Conservation (phyloP, 331 rosid species). For the Cydonia oblonga region DNA sequence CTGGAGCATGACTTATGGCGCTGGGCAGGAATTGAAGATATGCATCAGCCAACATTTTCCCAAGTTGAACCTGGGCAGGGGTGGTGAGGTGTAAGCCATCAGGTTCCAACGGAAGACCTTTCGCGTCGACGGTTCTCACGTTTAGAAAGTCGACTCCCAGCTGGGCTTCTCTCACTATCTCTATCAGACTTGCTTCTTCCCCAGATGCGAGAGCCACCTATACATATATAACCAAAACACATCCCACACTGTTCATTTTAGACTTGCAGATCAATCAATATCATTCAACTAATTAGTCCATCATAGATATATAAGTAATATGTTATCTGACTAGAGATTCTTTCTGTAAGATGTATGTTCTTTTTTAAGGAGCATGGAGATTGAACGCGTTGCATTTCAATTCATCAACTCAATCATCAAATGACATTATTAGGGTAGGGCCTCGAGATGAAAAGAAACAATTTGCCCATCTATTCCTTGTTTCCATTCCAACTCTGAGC, state of each 20-base stretch:
- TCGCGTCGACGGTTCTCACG: slow-evolving; percentile 52
- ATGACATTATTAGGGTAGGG: not conserved
- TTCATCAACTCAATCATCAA: not conserved
- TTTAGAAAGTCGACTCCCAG: slow-evolving; percentile 41
- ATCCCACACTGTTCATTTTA: not conserved
- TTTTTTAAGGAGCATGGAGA: no score
- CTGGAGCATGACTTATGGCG: slow-evolving; percentile 4
- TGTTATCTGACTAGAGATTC: not conserved
- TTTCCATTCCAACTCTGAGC: not conserved
- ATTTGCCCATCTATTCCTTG: not conserved
- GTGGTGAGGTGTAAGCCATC: slow-evolving; percentile 62
- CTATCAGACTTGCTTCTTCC: slow-evolving; percentile 27
- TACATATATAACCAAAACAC: no score
- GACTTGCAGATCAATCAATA: not conserved
- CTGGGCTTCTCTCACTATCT: slow-evolving; percentile 57
- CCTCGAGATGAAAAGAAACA: not conserved
- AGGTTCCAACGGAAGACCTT: slow-evolving; percentile 41
- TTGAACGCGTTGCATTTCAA: not conserved
- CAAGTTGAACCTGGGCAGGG: slow-evolving; percentile 49
- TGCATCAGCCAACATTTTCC: slow-evolving; percentile 42
- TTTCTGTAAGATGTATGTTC: not conserved
- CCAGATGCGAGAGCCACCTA: slow-evolving; percentile 70
- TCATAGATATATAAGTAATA: not conserved
- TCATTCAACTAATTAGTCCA: not conserved
- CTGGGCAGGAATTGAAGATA: slow-evolving; percentile 39